Evolutionary conservation across 2,329 filamentous ascomycete genomes (phyloP), one percentile per base, ranked within the genome.

Genomic region (Sporothrix pallida): DNA sequence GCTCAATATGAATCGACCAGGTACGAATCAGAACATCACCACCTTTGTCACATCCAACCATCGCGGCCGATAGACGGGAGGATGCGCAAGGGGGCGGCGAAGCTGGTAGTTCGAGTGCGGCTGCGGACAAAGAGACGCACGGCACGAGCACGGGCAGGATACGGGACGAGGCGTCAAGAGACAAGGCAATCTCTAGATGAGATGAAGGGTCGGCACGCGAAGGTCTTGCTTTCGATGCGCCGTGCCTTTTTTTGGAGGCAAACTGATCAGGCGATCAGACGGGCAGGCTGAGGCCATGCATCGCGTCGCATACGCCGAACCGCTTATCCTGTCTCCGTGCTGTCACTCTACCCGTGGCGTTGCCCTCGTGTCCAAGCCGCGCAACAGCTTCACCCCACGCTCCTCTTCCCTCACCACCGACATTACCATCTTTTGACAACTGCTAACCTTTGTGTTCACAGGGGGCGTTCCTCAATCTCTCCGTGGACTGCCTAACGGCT

Each of bases 401-500:
- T 37, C 31, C 31, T 37, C 31, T 37, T 37, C 31, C 7, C 31
- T 37, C 31, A 37, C 31, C 31, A 37, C 31, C 31, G 31, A 5
- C 31, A 37, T 37, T 3, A 3, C 31, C 31, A 37, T 37, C 7
- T 5, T 37, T 37, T 37, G 31, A 37, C 31, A 37, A 7, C 31
- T 37, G 31, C 31, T 37, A 37, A 37, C 31, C 31, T 37, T 37
- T 37, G 31, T 37, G 31, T 37, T 1, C 46, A 52, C 80, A 89
- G 87, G 87, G 82, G 85, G 87, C 79, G 86, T 88, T 83, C 89
- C 88, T 78, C 89, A 90, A 82, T 84, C 87, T 79, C 81, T 91
- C 78, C 87, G 89, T 78, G 87, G 88, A 78, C 86, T 91, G 82
- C 89, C 89, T 72, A 85, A 85, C 78, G 87, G 86, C 76, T 91